These are phyloP conservation scores for Botrytis galanthina DNA, from an alignment of 2,329 filamentous ascomycete genomes.

Conservation along the genomic window DNA sequence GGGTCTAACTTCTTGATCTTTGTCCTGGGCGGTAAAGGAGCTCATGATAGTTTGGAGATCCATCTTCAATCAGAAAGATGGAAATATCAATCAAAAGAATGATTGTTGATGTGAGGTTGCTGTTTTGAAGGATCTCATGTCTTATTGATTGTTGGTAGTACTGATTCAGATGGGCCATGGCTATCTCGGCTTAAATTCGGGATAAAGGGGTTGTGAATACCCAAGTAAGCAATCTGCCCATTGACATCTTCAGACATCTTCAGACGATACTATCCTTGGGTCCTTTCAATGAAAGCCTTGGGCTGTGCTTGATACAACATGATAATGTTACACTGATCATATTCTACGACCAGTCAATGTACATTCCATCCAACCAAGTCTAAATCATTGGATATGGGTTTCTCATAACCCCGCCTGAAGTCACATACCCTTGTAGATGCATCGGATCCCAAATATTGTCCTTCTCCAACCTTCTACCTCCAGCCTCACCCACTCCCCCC, in stretches of 20 bases:
- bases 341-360: not conserved
- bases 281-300: not conserved
- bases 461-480: not conserved
- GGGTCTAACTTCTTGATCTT: not conserved
- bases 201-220: not conserved
- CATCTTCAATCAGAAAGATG: not conserved
- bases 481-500: not conserved
- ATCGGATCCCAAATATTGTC: not conserved
- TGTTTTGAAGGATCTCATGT: not conserved
- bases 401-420: not conserved
- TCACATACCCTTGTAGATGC: not conserved
- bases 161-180: not conserved
- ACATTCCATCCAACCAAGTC: not conserved
- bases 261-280: not conserved
- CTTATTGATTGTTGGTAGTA: not conserved
- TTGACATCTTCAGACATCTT: not conserved
- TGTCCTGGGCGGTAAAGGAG: not conserved
- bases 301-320: not conserved
- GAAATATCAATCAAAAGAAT: not conserved
- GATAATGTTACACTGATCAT: not conserved
- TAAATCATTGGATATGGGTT: not conserved
- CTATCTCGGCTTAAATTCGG: constrained; percentile 6
- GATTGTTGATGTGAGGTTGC: not conserved
- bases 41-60: not conserved
- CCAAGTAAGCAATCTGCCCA: not conserved